Base-by-base conservation (phyloP, 1,139 yeast genomes). In the Geotrichum europaeum region DNA sequence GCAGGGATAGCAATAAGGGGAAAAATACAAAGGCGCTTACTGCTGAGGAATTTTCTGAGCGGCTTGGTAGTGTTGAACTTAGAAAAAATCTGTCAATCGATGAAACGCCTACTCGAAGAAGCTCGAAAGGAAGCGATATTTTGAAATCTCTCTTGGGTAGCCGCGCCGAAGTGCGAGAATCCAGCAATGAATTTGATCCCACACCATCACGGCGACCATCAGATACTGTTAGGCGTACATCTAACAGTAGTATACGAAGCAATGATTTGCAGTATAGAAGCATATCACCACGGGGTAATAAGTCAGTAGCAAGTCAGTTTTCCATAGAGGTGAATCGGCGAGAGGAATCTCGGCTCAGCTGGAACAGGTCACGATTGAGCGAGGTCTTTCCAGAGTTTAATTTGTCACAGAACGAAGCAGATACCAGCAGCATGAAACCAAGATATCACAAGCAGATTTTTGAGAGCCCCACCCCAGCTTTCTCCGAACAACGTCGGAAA, bases 331-430 rank as follows among this genome's bases (percentile, higher is more conserved):
- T 50, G 7, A 52, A 54, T 25, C 49, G 58, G 12, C 32, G 36
- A 15, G 45, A 32, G 25, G 53, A 51, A 34, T 55, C 47, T 2
- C 57, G 61, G 22, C 57, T 61, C 4, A 58, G 63, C 30, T 25
- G 51, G 10, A 47, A 43, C 5, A 50, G 22, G 4, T 4, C 59
- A 18, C 53, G 63, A 28, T 32, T 61, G 50, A 61, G 63, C 51
- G 61, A 61, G 43, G 53, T 18, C n/a, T 58, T 61, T 51, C 61
- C 63, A 18, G 63, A 61, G 22, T 58, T 61, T 50, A 51, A 58
- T 34, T 28, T 55, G 4, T 58, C 63, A 4, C 63, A 58, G 40
- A 30, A 28, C 7, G 57, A 58, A 12, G 55, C 30, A 10, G 54
- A 34, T 6, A 55, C 25, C 50, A 34, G 28, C 10, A 43, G 4